phyloP scores from a whole-genome alignment of 2,329 filamentous ascomycete species.

The Neofusicoccum kwambonambiense region DNA sequence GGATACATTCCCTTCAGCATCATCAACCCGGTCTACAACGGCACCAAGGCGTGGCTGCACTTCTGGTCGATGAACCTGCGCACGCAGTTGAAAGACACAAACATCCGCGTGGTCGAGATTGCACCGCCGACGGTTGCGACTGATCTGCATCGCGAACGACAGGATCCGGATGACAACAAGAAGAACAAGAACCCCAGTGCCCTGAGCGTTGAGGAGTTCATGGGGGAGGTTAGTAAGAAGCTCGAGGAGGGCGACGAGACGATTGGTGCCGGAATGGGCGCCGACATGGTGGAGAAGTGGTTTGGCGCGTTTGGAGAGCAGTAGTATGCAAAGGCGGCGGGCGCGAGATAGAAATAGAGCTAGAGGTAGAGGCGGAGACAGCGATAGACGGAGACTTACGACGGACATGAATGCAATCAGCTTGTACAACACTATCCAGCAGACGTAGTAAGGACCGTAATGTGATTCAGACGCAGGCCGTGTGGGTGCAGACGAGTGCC shows the following conservation, averaged over 20 bases:
- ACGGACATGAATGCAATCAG: too few relatives aligned
- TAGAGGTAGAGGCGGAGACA: too few relatives aligned
- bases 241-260: constrained; percentile 50
- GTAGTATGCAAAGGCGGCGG: constrained; percentile 30
- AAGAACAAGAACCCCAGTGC: constrained; percentile 52
- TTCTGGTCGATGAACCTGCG: constrained; percentile 58
- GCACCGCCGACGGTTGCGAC: constrained; percentile 56
- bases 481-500: neutral
- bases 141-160: constrained; percentile 56
- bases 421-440: too few relatives aligned
- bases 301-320: constrained; percentile 40
- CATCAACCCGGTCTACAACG: constrained; percentile 60
- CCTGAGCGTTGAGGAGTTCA: constrained; percentile 55
- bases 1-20: constrained; percentile 54
- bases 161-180: constrained; percentile 59
- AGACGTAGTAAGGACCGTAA: too few relatives aligned
- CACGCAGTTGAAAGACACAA: constrained; percentile 47
- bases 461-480: too few relatives aligned
- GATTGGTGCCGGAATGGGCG: constrained; percentile 48
- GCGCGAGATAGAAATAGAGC: neutral
- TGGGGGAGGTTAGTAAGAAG: constrained; percentile 46
- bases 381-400: too few relatives aligned
- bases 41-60: constrained; percentile 59
- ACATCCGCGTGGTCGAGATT: constrained; percentile 55
- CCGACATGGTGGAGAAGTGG: constrained; percentile 46